Evolutionary conservation across 345 rosid species (phyloP).

Genomic region (Acer saccharum): DNA sequence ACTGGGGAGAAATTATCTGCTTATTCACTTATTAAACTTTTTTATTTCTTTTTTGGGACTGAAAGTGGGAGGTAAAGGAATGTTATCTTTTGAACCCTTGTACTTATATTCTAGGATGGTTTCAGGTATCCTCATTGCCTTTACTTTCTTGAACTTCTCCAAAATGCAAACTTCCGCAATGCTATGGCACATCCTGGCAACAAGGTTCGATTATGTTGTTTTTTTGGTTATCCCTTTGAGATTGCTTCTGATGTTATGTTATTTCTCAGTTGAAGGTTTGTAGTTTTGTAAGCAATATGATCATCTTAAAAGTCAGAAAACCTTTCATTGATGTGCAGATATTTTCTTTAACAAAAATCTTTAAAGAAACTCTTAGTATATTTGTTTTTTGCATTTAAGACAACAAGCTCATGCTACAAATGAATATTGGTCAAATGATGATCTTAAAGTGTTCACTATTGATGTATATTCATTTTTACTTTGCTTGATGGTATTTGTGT

Average conservation of each 20-base stretch:
- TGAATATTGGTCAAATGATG: background rate
- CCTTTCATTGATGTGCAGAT: background rate
- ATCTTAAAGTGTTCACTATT: background rate
- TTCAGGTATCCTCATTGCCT: slow-evolving; percentile 97
- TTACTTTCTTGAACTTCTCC: slow-evolving; percentile 94
- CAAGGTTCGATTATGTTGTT: slow-evolving; percentile 58
- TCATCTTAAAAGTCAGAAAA: background rate
- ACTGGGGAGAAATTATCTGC: slow-evolving; percentile 3
- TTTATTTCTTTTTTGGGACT: background rate
- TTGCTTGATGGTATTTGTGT: background rate
- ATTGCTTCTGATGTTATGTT: slow-evolving; percentile 8
- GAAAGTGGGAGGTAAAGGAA: no score
- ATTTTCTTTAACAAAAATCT: background rate
- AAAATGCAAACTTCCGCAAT: slow-evolving; percentile 85
- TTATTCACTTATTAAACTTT: background rate
- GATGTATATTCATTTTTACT: background rate
- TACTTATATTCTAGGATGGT: slow-evolving; percentile 25
- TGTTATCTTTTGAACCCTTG: slow-evolving; percentile 10
- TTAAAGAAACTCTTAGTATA: background rate
- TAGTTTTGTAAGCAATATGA: slow-evolving; percentile 3
- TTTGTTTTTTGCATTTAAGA: background rate
- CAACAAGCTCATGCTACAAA: background rate
- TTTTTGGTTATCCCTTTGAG: slow-evolving; percentile 6
- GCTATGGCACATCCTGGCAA: slow-evolving; percentile 98
- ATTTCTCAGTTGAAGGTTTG: slow-evolving; percentile 19